These are phyloP conservation scores for Fusarium humuli DNA, from an alignment of 2,329 filamentous ascomycete genomes.

Conservation along the genomic window DNA sequence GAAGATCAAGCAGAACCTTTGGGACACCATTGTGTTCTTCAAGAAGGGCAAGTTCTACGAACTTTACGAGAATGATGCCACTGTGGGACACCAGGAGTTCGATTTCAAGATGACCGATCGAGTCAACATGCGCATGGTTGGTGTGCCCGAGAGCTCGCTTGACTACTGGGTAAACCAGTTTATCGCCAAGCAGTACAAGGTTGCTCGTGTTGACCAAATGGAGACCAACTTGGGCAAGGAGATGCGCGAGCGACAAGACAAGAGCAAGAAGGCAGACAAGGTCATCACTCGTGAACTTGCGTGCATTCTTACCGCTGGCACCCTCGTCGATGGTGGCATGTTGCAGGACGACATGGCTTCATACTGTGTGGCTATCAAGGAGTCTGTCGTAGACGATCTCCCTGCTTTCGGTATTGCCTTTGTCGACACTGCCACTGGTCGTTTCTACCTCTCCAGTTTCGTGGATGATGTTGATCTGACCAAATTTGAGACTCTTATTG, in stretches of 20 bases:
- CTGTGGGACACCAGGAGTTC: conserved; percentile 94
- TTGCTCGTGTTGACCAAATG: conserved; percentile 95
- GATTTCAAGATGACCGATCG: conserved; percentile 97
- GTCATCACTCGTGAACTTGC: conserved; percentile 92
- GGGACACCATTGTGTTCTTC: conserved; percentile 98
- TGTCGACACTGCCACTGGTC: conserved; percentile 93
- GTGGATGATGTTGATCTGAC: conserved; percentile 92
- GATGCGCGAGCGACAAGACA: conserved; percentile 90
- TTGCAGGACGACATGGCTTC: conserved; percentile 98
- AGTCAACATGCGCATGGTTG: conserved; percentile 99
- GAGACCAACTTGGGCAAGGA: conserved; percentile 96
- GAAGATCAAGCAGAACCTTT: conserved; percentile 98
- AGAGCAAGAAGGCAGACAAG: conserved; percentile 84
- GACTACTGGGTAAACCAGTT: conserved; percentile 99
- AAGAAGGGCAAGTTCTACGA: conserved; percentile 99
- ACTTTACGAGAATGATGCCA: conserved; percentile 97
- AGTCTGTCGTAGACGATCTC: conserved; percentile 75
- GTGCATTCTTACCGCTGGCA: conserved; percentile 91
- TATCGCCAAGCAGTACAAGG: conserved; percentile 97
- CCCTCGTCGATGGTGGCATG: conserved; percentile 95
- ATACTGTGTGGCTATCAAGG: conserved; percentile 95
- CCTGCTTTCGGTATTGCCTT: conserved; percentile 93
- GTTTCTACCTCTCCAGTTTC: conserved; percentile 94
- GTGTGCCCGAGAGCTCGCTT: conserved; percentile 94
- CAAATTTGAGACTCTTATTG: conserved; percentile 96